Evolutionary conservation across 257 asterid species (phyloP).

Genomic region (Solanum neorickii): DNA sequence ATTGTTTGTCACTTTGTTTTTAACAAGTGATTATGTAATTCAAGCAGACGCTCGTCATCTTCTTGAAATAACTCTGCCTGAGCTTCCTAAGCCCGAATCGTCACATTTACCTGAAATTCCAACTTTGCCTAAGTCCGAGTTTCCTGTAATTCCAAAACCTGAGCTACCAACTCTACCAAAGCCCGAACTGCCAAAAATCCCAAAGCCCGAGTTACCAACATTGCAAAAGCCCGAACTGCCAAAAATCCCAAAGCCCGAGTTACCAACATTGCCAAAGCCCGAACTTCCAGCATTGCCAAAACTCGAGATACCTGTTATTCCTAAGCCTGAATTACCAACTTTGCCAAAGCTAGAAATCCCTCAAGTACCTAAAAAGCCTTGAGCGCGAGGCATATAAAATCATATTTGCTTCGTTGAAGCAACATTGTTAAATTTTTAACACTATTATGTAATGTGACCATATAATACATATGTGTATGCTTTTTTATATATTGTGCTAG

Average conservation of each 20-base stretch:
- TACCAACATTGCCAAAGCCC: conserved; percentile 11
- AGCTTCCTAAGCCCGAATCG: not conserved
- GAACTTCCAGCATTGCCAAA: not conserved
- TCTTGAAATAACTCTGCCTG: not conserved
- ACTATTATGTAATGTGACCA: not conserved
- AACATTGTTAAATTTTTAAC: not conserved
- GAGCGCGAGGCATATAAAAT: not conserved
- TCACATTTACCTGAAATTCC: not conserved
- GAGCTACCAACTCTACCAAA: conserved; percentile 14
- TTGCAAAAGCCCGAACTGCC: not conserved
- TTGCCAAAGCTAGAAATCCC: not conserved
- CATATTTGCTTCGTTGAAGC: not conserved
- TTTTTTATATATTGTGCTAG: not conserved
- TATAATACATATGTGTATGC: not conserved
- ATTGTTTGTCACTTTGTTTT: not conserved
- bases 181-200: not conserved
- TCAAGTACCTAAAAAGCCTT: not conserved
- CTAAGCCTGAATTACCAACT: not conserved
- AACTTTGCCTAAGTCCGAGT: not conserved
- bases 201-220: conserved; percentile 9
- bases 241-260: not conserved
- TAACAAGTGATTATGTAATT: not conserved
- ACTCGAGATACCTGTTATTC: not conserved
- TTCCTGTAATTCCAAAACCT: conserved; percentile 5
- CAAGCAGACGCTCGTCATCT: not conserved